Evolutionary conservation across 2,329 filamentous ascomycete genomes (phyloP).

Genomic region (Exophiala bonariae): DNA sequence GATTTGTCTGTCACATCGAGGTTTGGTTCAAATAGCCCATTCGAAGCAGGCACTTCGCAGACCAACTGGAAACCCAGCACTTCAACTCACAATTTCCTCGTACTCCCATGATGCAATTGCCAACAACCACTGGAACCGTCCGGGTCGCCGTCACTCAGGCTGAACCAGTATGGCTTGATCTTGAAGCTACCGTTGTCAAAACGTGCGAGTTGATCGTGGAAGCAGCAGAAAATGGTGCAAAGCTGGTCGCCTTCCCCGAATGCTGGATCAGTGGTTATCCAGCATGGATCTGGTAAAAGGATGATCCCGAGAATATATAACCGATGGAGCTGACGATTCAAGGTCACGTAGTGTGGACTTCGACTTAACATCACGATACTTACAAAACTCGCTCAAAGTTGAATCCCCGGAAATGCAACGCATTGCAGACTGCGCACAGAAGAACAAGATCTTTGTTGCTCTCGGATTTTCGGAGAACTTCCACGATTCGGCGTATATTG

Average conservation of each 20-base stretch:
- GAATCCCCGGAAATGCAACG: background rate
- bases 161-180: conserved; percentile 5
- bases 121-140: no score
- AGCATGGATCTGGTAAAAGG: background rate
- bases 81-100: no score
- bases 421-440: background rate
- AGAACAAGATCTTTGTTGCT: background rate
- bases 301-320: no score
- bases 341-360: background rate
- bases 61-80: no score
- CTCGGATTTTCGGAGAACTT: background rate
- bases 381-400: background rate
- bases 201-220: conserved; percentile 55
- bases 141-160: background rate
- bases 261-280: conserved; percentile 26
- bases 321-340: background rate
- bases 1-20: no score
- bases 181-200: conserved; percentile 46
- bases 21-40: no score
- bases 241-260: conserved; percentile 54
- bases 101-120: no score
- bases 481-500: background rate
- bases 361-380: background rate
- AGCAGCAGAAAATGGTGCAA: conserved; percentile 51
- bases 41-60: no score